These are phyloP conservation scores for Beta vulgaris DNA, from an alignment of 148 eudicot species.

Conservation along the genomic window DNA sequence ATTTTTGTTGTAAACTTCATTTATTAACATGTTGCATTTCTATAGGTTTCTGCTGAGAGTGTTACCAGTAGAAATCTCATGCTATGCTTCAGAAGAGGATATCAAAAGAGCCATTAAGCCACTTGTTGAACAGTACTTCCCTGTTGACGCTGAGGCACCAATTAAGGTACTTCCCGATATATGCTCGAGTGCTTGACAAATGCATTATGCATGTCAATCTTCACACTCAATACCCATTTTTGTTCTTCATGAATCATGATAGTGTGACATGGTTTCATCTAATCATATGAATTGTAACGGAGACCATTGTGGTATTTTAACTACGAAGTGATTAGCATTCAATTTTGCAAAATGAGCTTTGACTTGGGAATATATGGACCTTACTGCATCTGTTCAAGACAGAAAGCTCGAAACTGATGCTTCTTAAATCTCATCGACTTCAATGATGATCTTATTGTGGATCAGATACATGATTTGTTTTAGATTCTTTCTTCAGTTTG, in stretches of 20 bases:
- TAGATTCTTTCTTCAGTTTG: slow-evolving; percentile 47
- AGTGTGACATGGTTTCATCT: not conserved
- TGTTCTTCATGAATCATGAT: not conserved
- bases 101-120: slow-evolving; percentile 85
- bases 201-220: not conserved
- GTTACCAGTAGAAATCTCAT: slow-evolving; percentile 78
- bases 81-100: slow-evolving; percentile 95
- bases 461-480: slow-evolving; percentile 8
- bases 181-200: not conserved
- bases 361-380: not conserved
- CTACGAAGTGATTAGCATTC: not conserved
- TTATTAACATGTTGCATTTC: slow-evolving; percentile 12
- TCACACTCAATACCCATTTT: not conserved
- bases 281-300: not conserved
- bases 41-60: slow-evolving; percentile 76
- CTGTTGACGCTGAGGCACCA: slow-evolving; percentile 57
- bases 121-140: slow-evolving; percentile 57
- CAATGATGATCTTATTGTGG: not conserved
- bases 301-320: not conserved
- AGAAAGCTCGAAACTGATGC: not conserved
- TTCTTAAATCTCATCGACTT: not conserved
- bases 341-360: not conserved
- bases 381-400: not conserved
- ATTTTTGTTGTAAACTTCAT: not conserved
- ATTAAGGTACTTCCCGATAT: slow-evolving; percentile 51